phyloP scores from a whole-genome alignment of 73 alveolate species.

The Paramecium pentaurelia region DNA sequence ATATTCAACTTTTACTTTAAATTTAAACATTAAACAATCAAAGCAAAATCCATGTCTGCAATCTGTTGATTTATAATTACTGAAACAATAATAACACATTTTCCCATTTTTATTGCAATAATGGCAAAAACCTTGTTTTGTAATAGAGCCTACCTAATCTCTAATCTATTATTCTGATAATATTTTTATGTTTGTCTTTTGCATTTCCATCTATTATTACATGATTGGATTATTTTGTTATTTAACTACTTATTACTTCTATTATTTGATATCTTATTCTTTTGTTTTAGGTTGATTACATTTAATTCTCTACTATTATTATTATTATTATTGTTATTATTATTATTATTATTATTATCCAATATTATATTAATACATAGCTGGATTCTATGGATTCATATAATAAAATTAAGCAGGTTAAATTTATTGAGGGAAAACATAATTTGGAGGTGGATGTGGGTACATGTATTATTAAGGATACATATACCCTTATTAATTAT shows the following conservation, averaged over 20 bases:
- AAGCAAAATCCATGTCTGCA: slow-evolving; percentile 42
- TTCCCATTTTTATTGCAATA: slow-evolving; percentile 29
- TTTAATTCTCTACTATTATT: background rate
- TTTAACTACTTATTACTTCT: background rate
- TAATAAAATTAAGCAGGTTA: background rate
- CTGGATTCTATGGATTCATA: background rate
- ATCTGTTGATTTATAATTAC: background rate
- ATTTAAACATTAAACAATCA: slow-evolving; percentile 33
- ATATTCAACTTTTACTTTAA: background rate
- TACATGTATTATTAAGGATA: background rate
- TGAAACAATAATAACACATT: slow-evolving; percentile 10
- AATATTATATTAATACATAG: background rate
- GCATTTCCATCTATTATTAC: background rate
- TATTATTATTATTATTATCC: background rate
- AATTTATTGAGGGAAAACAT: background rate
- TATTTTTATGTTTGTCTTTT: background rate
- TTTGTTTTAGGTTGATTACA: slow-evolving; percentile 1
- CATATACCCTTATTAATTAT: background rate
- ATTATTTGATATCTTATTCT: background rate
- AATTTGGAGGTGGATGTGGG: background rate
- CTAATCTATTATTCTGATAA: background rate
- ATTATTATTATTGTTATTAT: background rate
- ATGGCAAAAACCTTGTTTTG: slow-evolving; percentile 4
- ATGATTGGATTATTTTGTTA: background rate
- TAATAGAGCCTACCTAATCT: background rate